phyloP scores from a whole-genome alignment of 768 basidiomycete species.

The Mycena polygramma region DNA sequence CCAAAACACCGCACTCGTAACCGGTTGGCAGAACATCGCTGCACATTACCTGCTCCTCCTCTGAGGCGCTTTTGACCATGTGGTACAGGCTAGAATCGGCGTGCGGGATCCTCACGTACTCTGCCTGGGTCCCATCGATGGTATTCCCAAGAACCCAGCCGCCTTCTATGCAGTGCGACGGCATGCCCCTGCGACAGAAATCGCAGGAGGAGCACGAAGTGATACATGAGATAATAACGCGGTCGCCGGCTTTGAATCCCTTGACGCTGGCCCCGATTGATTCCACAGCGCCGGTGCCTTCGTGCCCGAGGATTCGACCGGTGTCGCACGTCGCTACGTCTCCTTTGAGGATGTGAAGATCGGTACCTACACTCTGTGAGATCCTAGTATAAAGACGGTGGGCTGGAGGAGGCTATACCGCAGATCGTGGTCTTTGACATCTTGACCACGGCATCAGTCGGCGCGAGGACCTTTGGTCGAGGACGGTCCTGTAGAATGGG shows the following conservation, averaged over 20 bases:
- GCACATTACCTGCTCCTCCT: slow-evolving; percentile 39
- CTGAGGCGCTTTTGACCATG: slow-evolving; percentile 29
- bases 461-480: slow-evolving; percentile 27
- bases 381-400: neutral
- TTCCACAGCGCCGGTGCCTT: slow-evolving; percentile 52
- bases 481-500: slow-evolving; percentile 34
- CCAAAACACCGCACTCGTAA: slow-evolving; percentile 42
- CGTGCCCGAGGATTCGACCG: slow-evolving; percentile 55
- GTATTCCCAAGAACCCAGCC: slow-evolving; percentile 43
- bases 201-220: slow-evolving; percentile 40
- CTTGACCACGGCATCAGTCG: slow-evolving; percentile 40
- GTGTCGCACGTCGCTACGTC: slow-evolving; percentile 37
- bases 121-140: slow-evolving; percentile 42
- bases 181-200: slow-evolving; percentile 36
- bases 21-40: slow-evolving; percentile 43
- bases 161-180: slow-evolving; percentile 40
- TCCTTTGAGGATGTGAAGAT: slow-evolving; percentile 50
- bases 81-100: slow-evolving; percentile 39
- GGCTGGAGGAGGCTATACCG: slow-evolving; percentile 19
- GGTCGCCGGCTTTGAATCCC: slow-evolving; percentile 49
- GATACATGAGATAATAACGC: slow-evolving; percentile 33
- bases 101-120: slow-evolving; percentile 42
- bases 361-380: slow-evolving; percentile 46
- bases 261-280: slow-evolving; percentile 47
- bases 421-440: slow-evolving; percentile 39